These are phyloP conservation scores for Firmiana major DNA, from an alignment of 345 rosid genomes.

Conservation along the genomic window DNA sequence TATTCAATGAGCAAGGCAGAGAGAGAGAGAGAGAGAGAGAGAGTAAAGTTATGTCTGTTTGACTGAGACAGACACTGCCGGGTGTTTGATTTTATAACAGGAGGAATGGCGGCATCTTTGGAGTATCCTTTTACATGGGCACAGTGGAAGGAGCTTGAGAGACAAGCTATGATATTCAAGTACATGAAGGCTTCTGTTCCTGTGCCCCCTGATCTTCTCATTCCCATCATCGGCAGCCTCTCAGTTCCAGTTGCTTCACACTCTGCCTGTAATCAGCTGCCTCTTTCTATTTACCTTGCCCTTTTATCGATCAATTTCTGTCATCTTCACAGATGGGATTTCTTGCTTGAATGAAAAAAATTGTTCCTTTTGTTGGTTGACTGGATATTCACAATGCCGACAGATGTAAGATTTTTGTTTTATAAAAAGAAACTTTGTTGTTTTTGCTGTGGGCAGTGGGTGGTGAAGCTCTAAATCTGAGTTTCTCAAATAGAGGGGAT, in stretches of 20 bases:
- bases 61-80: not conserved
- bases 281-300: not conserved
- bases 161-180: constrained; percentile 82
- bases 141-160: constrained; percentile 77
- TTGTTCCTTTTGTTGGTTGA: not conserved
- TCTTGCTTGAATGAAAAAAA: not conserved
- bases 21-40: not conserved
- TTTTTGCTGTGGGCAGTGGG: constrained; percentile 27
- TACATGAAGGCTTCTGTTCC: constrained; percentile 79
- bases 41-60: constrained; percentile 10
- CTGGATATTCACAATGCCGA: not conserved
- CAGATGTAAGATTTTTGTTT: not conserved
- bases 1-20: not conserved
- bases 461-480: constrained; percentile 25
- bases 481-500: constrained; percentile 43
- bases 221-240: constrained; percentile 25
- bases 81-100: constrained; percentile 13
- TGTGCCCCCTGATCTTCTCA: constrained; percentile 73
- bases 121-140: constrained; percentile 69
- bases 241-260: constrained; percentile 24
- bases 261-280: constrained; percentile 22
- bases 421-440: not conserved
- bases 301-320: not conserved
- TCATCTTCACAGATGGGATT: not conserved
- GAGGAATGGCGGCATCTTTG: constrained; percentile 24